Conservation (phyloP, 306 rosid species). For the Corylus avellana region DNA sequence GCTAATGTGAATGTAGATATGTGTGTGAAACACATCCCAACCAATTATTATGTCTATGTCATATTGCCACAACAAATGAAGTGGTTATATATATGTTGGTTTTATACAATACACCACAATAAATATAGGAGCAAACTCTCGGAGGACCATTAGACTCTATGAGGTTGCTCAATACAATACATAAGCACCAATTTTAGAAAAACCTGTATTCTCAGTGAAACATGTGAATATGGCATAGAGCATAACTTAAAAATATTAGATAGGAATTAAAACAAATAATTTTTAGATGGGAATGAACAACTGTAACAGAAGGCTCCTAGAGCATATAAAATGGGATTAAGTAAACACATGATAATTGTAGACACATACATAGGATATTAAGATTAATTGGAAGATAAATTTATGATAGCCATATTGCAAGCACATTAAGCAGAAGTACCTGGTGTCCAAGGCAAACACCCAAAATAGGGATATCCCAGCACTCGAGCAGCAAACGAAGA, state of each 20-base stretch:
- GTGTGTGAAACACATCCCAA: not conserved
- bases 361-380: slow-evolving; percentile 9
- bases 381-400: slow-evolving; percentile 5
- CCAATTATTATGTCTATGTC: not conserved
- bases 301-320: not conserved
- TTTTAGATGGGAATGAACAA: not conserved
- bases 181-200: not conserved
- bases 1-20: too few species aligned
- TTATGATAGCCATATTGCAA: not conserved
- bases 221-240: not conserved
- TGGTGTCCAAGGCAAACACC: slow-evolving; percentile 99
- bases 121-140: not conserved
- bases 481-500: slow-evolving; percentile 71
- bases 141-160: not conserved
- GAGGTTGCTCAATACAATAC: not conserved
- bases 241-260: not conserved
- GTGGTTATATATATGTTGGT: not conserved
- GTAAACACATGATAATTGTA: not conserved
- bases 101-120: not conserved
- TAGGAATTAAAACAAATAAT: not conserved
- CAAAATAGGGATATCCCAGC: slow-evolving; percentile 84
- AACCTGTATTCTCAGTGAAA: not conserved
- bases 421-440: slow-evolving; percentile 49
- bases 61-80: not conserved
- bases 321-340: not conserved